Percentiles rank a stretch among this genome's conserved stretches.
phyloP scores from a whole-genome alignment of 2,329 filamentous ascomycete species.

The Fusarium pininemorale region DNA sequence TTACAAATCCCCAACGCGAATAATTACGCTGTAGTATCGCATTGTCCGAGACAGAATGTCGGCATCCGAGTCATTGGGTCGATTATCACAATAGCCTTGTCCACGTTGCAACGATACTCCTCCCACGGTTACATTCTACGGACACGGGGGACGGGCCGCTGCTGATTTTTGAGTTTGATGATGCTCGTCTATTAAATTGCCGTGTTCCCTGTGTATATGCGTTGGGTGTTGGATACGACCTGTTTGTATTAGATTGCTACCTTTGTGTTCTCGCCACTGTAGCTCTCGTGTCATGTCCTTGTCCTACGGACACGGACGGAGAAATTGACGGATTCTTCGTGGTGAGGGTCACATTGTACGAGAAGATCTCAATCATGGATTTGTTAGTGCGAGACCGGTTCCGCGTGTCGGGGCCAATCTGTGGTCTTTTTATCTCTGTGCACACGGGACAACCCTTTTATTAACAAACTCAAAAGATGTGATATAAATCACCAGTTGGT shows the following conservation, averaged over 20 bases:
- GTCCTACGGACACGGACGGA: not conserved
- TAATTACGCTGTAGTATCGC: not conserved
- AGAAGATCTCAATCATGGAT: conserved; percentile 25
- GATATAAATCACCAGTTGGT: not conserved
- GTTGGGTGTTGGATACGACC: not conserved
- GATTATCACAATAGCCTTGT: not conserved
- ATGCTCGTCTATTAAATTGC: conserved; percentile 3
- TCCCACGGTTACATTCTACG: conserved; percentile 2
- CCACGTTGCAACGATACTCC: not conserved
- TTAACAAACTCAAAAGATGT: not conserved
- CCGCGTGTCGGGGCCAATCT: not conserved
- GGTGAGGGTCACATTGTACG: not conserved
- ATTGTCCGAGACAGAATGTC: conserved; percentile 3
- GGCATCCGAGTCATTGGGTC: conserved; percentile 9
- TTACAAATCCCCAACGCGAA: not conserved
- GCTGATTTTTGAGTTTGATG: conserved; percentile 1
- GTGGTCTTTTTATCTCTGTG: not conserved
- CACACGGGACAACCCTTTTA: not conserved
- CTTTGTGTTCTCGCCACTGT: not conserved
- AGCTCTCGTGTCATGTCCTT: not conserved
- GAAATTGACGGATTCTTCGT: not conserved
- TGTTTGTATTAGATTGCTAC: not conserved
- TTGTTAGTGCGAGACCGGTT: not conserved
- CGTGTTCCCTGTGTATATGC: not conserved
- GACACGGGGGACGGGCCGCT: conserved; percentile 27